Evolutionary conservation across 148 eudicot species (phyloP).

Genomic region (Spergularia marina): DNA sequence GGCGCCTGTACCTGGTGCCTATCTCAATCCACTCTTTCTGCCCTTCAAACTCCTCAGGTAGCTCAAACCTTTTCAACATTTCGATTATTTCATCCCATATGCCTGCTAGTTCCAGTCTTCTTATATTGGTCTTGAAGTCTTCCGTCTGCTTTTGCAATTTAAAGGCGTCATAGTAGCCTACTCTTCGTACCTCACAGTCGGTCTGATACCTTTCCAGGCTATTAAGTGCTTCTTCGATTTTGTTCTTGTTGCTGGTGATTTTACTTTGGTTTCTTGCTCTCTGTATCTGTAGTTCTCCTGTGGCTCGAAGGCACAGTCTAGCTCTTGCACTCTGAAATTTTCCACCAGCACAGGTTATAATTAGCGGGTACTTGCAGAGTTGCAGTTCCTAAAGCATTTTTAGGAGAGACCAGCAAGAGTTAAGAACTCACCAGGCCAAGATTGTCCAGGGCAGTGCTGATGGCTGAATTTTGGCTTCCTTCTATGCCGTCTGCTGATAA

Average conservation of each 20-base stretch:
- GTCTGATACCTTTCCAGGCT: conserved; percentile 51
- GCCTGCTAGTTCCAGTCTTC: conserved; percentile 70
- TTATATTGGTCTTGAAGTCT: conserved; percentile 70
- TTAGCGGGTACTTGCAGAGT: neutral
- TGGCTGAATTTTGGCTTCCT: conserved; percentile 21
- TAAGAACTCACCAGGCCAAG: conserved; percentile 62
- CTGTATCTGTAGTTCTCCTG: conserved; percentile 70
- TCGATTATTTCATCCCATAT: conserved; percentile 94
- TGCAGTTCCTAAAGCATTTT: neutral
- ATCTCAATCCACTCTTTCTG: conserved; percentile 75
- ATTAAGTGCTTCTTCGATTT: conserved; percentile 42
- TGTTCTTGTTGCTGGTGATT: conserved; percentile 45
- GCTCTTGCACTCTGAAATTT: conserved; percentile 66
- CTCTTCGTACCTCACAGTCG: conserved; percentile 38
- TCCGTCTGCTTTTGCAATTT: conserved; percentile 48
- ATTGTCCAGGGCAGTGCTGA: conserved; percentile 49
- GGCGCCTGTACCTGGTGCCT: conserved; percentile 68
- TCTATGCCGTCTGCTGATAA: conserved; percentile 37
- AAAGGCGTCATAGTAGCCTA: conserved; percentile 83
- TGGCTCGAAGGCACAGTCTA: conserved; percentile 77
- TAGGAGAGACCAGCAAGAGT: neutral
- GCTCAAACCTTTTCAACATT: conserved; percentile 67
- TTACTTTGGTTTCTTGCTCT: conserved; percentile 48
- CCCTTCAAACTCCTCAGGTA: conserved; percentile 82
- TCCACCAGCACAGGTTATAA: conserved; percentile 12